Conservation (phyloP, 2,329 filamentous ascomycete genomes). For the Paraphoma sp. region DNA sequence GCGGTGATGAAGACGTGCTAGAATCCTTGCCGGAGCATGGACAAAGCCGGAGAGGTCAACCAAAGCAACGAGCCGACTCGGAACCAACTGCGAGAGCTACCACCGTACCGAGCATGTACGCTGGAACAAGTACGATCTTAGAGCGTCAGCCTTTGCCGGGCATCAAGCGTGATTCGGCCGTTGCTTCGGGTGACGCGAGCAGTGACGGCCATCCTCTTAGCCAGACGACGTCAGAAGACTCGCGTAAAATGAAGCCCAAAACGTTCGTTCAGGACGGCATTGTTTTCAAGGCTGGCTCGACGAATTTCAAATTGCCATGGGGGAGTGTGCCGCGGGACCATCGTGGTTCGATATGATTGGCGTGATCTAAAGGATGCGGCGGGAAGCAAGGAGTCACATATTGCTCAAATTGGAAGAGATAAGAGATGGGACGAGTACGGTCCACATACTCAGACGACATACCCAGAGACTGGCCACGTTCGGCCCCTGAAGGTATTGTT, state of each 20-base stretch:
- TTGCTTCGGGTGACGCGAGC: not conserved
- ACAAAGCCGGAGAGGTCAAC: not conserved
- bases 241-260: slow-evolving; percentile 16
- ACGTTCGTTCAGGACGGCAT: slow-evolving; percentile 39
- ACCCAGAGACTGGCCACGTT: slow-evolving; percentile 10
- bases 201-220: slow-evolving; percentile 19
- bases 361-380: not conserved
- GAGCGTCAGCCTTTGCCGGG: not conserved
- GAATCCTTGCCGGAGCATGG: not conserved
- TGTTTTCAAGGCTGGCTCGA: slow-evolving; percentile 34
- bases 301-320: not conserved
- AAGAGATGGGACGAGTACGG: not conserved
- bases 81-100: not conserved
- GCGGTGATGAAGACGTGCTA: slow-evolving; percentile 19
- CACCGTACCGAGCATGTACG: no score
- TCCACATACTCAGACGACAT: slow-evolving; percentile 7
- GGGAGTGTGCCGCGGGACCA: not conserved
- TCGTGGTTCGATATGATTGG: not conserved
- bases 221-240: slow-evolving; percentile 29
- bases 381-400: not conserved
- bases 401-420: not conserved
- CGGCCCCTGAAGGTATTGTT: slow-evolving; percentile 13
- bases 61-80: not conserved
- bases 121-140: not conserved
- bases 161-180: not conserved